Evolutionary conservation across 139 green algal species (phyloP).

Genomic region (Haematococcus lacustris): DNA sequence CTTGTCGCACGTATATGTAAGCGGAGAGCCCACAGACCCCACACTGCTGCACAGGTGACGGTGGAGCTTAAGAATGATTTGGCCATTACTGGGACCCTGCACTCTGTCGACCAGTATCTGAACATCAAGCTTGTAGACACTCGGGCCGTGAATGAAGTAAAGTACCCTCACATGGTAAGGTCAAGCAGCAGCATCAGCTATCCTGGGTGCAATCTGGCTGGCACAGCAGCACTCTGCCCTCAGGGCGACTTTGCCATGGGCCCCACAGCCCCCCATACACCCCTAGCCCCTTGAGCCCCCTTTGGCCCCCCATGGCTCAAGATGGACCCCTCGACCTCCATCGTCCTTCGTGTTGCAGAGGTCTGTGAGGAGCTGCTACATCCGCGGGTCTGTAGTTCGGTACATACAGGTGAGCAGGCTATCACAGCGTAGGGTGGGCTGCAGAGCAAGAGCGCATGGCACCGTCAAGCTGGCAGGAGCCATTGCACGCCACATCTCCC

Average conservation of each 20-base stretch:
- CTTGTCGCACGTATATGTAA: background rate
- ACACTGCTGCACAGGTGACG: slow-evolving; percentile 64
- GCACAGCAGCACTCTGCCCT: no score
- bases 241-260: no score
- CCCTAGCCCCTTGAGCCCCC: no score
- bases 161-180: slow-evolving; percentile 93
- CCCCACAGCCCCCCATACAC: no score
- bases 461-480: no score
- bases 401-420: slow-evolving; percentile 71
- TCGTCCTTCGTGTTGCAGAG: no score
- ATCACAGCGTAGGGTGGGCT: background rate
- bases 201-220: no score
- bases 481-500: no score
- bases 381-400: slow-evolving; percentile 92
- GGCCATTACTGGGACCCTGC: slow-evolving; percentile 83
- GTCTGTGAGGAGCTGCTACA: slow-evolving; percentile 96
- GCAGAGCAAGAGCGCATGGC: no score
- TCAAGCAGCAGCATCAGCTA: no score
- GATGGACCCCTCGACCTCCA: no score
- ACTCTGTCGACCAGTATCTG: slow-evolving; percentile 98
- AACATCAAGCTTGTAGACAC: slow-evolving; percentile 97
- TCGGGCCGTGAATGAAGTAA: slow-evolving; percentile 75
- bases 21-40: background rate
- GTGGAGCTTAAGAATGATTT: slow-evolving; percentile 99
- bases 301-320: no score